Evolutionary conservation across 2,329 filamentous ascomycete genomes (phyloP).

Genomic region (Lasiodiplodia gonubiensis): DNA sequence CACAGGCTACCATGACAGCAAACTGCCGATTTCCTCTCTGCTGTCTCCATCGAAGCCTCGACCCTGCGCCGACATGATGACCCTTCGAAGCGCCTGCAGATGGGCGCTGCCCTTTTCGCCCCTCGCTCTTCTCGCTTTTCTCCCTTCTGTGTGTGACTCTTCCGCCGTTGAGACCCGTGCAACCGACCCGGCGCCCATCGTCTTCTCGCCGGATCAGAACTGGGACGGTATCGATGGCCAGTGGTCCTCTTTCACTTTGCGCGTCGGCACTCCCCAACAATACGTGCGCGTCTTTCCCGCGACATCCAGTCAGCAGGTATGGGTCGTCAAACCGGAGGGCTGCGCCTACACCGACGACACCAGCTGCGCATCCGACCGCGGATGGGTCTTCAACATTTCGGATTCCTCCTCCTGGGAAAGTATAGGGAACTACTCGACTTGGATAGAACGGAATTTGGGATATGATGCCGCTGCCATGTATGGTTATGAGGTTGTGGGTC

Average conservation of each 20-base stretch:
- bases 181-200: conserved; percentile 34
- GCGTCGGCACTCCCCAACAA: conserved; percentile 39
- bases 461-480: conserved; percentile 41
- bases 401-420: conserved; percentile 41
- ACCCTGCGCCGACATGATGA: conserved; percentile 17
- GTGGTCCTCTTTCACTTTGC: conserved; percentile 42
- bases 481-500: conserved; percentile 43
- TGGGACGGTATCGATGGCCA: conserved; percentile 43
- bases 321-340: conserved; percentile 43
- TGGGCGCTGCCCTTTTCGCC: conserved; percentile 8
- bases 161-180: conserved; percentile 11
- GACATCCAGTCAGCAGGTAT: conserved; percentile 44
- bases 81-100: not conserved
- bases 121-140: not conserved
- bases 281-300: conserved; percentile 40
- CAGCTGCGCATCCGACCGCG: conserved; percentile 34
- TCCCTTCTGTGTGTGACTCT: conserved; percentile 6
- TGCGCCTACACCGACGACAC: conserved; percentile 38
- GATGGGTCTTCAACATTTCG: conserved; percentile 40
- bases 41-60: conserved; percentile 7
- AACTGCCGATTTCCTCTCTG: not conserved
- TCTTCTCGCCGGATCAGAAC: conserved; percentile 44
- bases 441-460: conserved; percentile 36
- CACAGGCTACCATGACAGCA: conserved; percentile 13
- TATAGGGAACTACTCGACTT: conserved; percentile 42